These are phyloP conservation scores for Fusarium falciforme DNA, from an alignment of 2,329 filamentous ascomycete species.

Conservation along the genomic window DNA sequence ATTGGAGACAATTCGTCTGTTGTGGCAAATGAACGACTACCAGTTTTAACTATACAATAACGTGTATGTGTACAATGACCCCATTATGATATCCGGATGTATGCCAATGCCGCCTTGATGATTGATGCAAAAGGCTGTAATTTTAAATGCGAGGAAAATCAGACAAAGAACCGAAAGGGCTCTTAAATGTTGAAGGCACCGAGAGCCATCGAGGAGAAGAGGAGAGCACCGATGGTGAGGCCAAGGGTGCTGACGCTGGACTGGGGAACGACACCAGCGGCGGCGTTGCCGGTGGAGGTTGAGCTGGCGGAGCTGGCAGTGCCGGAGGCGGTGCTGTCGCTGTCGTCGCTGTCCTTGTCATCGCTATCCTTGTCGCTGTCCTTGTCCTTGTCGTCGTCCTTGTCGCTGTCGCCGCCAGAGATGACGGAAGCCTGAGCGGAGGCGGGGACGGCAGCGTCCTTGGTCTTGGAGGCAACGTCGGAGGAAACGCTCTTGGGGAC, in stretches of 20 bases:
- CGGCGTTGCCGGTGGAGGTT: conserved; percentile 33
- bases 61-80: conserved; percentile 11
- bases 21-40: conserved; percentile 4
- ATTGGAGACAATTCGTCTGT: background rate
- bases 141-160: conserved; percentile 1
- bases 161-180: background rate
- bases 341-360: conserved; percentile 20
- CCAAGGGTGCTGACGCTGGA: conserved; percentile 47
- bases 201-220: conserved; percentile 49
- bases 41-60: conserved; percentile 18
- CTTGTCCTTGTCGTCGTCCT: conserved; percentile 4
- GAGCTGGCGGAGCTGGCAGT: conserved; percentile 26
- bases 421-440: conserved; percentile 49
- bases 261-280: conserved; percentile 35
- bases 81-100: conserved; percentile 27
- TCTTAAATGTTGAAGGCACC: conserved; percentile 43
- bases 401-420: conserved; percentile 25
- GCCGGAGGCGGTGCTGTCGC: conserved; percentile 9
- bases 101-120: conserved; percentile 1
- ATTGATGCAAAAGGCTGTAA: conserved; percentile 23
- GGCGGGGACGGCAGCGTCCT: conserved; percentile 40
- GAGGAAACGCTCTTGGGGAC: conserved; percentile 19
- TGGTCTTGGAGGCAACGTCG: conserved; percentile 51
- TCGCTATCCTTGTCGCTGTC: conserved; percentile 10
- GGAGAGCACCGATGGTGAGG: conserved; percentile 50